Conservation (phyloP, 2,329 filamentous ascomycete species). For the Verticillium klebahnii region DNA sequence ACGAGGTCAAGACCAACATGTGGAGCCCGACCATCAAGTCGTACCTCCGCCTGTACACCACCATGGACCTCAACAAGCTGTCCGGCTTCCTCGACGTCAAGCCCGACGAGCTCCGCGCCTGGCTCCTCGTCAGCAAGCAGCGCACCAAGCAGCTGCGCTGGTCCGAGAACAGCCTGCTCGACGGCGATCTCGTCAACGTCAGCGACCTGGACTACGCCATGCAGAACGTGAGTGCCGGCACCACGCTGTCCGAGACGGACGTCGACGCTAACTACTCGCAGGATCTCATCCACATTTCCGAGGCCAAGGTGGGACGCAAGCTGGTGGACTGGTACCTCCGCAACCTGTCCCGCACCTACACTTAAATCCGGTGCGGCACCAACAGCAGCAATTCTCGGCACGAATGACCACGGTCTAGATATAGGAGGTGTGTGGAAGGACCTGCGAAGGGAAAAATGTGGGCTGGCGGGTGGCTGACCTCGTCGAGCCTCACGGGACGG, state of each 20-base stretch:
- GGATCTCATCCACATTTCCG: slow-evolving; percentile 97
- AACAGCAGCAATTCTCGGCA: background rate
- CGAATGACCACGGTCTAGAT: background rate
- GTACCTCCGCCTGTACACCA: slow-evolving; percentile 98
- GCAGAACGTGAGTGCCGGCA: slow-evolving; percentile 40
- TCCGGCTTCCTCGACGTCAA: slow-evolving; percentile 95
- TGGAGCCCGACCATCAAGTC: slow-evolving; percentile 97
- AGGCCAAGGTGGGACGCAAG: slow-evolving; percentile 96
- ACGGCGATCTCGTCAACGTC: slow-evolving; percentile 88
- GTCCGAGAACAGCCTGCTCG: slow-evolving; percentile 82
- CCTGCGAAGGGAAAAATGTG: slow-evolving; percentile 4
- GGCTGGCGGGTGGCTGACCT: slow-evolving; percentile 1
- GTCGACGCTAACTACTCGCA: slow-evolving; percentile 29
- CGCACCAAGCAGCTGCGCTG: slow-evolving; percentile 94
- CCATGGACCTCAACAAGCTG: slow-evolving; percentile 98
- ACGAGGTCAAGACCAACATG: slow-evolving; percentile 99
- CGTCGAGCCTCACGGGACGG: background rate
- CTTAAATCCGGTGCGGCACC: slow-evolving; percentile 25
- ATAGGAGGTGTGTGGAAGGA: background rate
- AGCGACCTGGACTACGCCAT: slow-evolving; percentile 97
- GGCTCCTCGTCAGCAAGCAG: slow-evolving; percentile 97
- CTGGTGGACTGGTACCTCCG: slow-evolving; percentile 98
- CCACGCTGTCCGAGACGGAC: background rate
- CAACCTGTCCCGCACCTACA: slow-evolving; percentile 94
- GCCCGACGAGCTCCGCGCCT: slow-evolving; percentile 90